A percentile compares a stretch with the other conserved stretches of the same genome.
Conservation (phyloP, 2,329 filamentous ascomycete genomes). For the Penicillium sp. region DNA sequence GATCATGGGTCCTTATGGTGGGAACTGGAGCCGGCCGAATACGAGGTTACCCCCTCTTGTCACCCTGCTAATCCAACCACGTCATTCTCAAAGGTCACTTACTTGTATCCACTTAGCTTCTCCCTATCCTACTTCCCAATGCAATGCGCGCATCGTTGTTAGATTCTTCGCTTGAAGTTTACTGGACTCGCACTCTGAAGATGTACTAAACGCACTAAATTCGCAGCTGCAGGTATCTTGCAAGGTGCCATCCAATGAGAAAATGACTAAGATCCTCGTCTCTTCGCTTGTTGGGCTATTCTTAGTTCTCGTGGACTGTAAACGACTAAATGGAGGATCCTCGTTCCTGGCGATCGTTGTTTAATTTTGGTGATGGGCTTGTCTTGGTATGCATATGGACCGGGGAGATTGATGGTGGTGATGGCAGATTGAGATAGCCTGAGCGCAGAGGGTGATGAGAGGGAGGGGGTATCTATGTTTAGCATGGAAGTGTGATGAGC, state of each 20-base stretch:
- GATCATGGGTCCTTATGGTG: background rate
- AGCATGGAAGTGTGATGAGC: conserved; percentile 2
- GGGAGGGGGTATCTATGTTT: conserved; percentile 8
- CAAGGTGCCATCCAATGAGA: conserved; percentile 5
- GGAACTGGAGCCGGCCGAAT: conserved; percentile 5
- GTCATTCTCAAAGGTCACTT: background rate
- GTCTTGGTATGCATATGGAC: background rate
- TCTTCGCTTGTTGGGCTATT: conserved; percentile 5
- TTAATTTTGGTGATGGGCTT: background rate
- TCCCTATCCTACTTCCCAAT: no score
- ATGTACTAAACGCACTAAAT: background rate
- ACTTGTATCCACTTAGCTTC: background rate
- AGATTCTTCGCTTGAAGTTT: background rate
- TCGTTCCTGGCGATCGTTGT: conserved; percentile 13
- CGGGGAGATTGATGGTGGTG: background rate
- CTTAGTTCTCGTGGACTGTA: background rate
- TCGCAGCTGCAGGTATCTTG: background rate
- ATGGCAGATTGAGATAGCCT: background rate
- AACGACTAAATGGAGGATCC: background rate
- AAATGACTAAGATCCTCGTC: conserved; percentile 1
- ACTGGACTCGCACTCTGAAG: background rate
- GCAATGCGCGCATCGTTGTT: no score
- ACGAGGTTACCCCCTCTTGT: conserved; percentile 1
- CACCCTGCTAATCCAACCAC: background rate
- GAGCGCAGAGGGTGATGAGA: background rate